phyloP scores from a whole-genome alignment of 2,329 filamentous ascomycete species.

The Bipolaris gigantea region DNA sequence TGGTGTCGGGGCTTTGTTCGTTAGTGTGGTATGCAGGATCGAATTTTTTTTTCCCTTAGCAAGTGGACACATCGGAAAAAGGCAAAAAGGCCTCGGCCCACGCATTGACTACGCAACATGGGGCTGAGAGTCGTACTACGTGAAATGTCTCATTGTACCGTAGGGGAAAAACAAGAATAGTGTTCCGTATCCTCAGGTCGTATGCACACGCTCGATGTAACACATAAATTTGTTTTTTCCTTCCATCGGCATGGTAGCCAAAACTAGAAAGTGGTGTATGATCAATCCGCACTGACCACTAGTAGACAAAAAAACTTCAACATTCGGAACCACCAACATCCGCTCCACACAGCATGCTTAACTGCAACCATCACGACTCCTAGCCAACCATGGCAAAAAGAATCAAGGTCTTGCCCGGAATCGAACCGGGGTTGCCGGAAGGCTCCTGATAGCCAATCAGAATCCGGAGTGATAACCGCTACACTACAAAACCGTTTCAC shows the following conservation, averaged over 20 bases:
- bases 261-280: no score
- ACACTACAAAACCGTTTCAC: slow-evolving; percentile 13
- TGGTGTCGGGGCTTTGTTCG: neutral
- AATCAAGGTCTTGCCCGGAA: slow-evolving; percentile 14
- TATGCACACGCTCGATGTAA: neutral
- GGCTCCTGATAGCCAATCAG: neutral
- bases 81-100: neutral
- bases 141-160: neutral
- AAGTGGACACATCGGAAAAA: neutral
- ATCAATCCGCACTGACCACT: no score
- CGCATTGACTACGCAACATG: neutral
- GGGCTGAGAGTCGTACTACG: no score
- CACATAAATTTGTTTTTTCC: neutral
- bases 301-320: neutral
- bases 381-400: neutral
- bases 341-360: no score
- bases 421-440: slow-evolving; percentile 17
- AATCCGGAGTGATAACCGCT: slow-evolving; percentile 18
- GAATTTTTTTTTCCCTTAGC: neutral
- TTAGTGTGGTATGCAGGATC: neutral
- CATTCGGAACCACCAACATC: no score
- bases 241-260: no score
- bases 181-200: no score
- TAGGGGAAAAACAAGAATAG: no score
- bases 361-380: no score